phyloP scores from a whole-genome alignment of 176 grass and related monocot species.

The Otatea glauca region DNA sequence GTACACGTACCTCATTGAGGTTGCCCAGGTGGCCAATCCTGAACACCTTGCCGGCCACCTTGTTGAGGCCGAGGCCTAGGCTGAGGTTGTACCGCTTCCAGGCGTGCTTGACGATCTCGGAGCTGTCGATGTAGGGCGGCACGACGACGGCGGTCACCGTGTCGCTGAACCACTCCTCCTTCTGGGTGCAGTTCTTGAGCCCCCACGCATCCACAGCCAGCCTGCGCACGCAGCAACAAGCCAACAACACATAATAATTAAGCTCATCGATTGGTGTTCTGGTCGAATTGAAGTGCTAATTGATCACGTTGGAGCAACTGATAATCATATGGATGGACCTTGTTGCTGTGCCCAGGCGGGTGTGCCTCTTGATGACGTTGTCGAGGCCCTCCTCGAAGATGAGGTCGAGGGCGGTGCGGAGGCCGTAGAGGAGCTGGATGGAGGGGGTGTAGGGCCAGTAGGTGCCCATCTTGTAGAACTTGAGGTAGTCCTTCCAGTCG shows the following conservation, averaged over 20 bases:
- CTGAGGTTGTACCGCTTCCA: slow-evolving; percentile 96
- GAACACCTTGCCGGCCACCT: slow-evolving; percentile 90
- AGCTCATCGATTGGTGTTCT: not conserved
- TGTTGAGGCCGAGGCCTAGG: slow-evolving; percentile 87
- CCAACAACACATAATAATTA: not conserved
- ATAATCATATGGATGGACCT: slow-evolving; percentile 44
- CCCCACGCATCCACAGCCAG: slow-evolving; percentile 92
- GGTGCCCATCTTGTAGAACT: slow-evolving; percentile 71
- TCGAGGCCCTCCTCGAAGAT: slow-evolving; percentile 90
- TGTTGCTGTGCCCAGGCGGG: slow-evolving; percentile 80
- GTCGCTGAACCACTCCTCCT: slow-evolving; percentile 91
- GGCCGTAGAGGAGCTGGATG: slow-evolving; percentile 95
- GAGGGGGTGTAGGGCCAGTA: slow-evolving; percentile 97
- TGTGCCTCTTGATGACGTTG: slow-evolving; percentile 76
- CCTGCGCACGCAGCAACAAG: slow-evolving; percentile 33
- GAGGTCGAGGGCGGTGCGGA: slow-evolving; percentile 82
- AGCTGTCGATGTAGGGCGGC: slow-evolving; percentile 71
- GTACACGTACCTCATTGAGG: slow-evolving; percentile 79
- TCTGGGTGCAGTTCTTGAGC: slow-evolving; percentile 91
- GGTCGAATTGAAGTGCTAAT: not conserved
- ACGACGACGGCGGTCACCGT: slow-evolving; percentile 92
- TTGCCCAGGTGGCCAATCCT: slow-evolving; percentile 96
- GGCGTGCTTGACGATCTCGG: slow-evolving; percentile 67
- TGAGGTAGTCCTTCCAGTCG: slow-evolving; percentile 97
- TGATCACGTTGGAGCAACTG: not conserved